Percentiles rank a stretch among this genome's conserved stretches.
Evolutionary conservation across 345 rosid genomes (phyloP).

Genomic region (Camelina laxa): DNA sequence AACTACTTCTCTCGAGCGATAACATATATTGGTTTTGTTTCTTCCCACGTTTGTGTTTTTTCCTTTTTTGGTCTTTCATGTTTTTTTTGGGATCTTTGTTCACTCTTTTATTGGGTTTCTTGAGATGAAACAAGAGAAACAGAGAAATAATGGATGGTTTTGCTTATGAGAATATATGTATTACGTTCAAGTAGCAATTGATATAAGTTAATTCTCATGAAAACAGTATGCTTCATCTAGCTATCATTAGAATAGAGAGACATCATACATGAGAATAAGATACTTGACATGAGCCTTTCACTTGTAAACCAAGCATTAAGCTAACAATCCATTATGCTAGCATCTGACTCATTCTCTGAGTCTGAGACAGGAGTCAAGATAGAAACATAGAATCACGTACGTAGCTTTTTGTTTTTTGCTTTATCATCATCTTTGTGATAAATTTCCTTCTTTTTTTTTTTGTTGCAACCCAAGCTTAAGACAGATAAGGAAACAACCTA

Average conservation of each 20-base stretch:
- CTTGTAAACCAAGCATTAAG: constrained; percentile 56
- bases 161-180: constrained; percentile 12
- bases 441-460: too few species aligned
- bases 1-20: not conserved
- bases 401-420: too few species aligned
- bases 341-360: constrained; percentile 14
- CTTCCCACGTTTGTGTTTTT: constrained; percentile 25
- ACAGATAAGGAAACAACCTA: too few species aligned
- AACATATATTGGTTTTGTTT: constrained; percentile 24
- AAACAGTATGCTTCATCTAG: not conserved
- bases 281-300: constrained; percentile 46
- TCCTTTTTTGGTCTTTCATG: not conserved
- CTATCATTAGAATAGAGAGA: too few species aligned
- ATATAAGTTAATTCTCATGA: not conserved
- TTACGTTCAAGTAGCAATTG: not conserved
- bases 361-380: too few species aligned
- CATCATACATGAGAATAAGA: too few species aligned
- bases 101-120: constrained; percentile 39
- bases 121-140: constrained; percentile 8
- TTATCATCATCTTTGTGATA: too few species aligned
- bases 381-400: too few species aligned
- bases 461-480: too few species aligned
- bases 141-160: constrained; percentile 29
- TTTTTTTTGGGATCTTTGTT: constrained; percentile 22
- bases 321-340: constrained; percentile 63